Evolutionary conservation across 805 yeast genomes (phyloP).

Genomic region (Sugiyamaella chiloensis): DNA sequence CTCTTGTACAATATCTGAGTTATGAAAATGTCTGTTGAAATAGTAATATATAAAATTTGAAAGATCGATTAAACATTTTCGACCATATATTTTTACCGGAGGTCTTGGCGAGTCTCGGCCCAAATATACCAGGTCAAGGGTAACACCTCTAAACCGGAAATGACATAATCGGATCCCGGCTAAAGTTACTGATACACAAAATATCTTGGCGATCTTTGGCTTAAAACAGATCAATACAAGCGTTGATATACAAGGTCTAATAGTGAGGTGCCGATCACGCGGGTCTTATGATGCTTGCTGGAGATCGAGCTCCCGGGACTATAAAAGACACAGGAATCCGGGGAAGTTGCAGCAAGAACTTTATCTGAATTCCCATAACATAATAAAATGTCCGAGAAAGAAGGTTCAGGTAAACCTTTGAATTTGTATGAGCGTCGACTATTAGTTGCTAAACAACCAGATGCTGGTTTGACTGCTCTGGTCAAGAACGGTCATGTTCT

Average conservation of each 20-base stretch:
- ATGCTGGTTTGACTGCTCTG: slow-evolving; percentile 23
- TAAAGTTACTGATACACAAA: slow-evolving; percentile 2
- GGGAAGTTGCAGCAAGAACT: background rate
- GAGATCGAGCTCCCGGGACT: no score
- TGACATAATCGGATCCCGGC: background rate
- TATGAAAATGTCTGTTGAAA: no score
- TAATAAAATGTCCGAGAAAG: background rate
- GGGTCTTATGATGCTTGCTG: no score
- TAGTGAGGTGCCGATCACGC: background rate
- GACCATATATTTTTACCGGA: no score
- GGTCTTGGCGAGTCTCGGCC: no score
- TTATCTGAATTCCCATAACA: background rate
- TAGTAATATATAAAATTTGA: no score
- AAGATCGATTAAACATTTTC: no score
- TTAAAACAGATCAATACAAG: background rate
- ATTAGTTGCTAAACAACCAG: slow-evolving; percentile 6
- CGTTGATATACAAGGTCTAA: background rate
- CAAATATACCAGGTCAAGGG: background rate
- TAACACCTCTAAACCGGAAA: background rate
- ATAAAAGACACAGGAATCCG: slow-evolving; percentile 1
- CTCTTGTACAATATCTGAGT: no score
- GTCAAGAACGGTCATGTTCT: slow-evolving; percentile 23
- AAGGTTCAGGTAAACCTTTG: slow-evolving; percentile 1
- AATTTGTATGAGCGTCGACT: slow-evolving; percentile 14
- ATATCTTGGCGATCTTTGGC: background rate